Evolutionary conservation across 2,329 filamentous ascomycete species (phyloP).

Genomic region (Penicillium vulpinum): DNA sequence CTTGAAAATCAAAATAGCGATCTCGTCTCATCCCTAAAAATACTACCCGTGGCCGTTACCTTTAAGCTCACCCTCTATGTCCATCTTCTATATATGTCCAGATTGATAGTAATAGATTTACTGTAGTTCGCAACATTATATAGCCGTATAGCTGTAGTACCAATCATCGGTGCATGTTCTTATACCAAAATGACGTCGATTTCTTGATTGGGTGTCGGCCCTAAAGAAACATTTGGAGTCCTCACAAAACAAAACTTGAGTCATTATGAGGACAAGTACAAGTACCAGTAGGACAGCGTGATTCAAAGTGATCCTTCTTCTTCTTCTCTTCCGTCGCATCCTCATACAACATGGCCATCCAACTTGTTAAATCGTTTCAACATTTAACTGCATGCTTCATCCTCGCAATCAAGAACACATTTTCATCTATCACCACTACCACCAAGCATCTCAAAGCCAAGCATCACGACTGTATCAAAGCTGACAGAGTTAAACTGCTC

Average conservation of each 20-base stretch:
- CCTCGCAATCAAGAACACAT: not conserved
- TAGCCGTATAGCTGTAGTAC: not conserved
- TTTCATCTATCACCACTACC: not conserved
- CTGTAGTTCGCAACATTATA: not conserved
- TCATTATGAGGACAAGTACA: too few species aligned
- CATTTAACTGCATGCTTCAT: not conserved
- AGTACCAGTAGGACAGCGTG: too few species aligned
- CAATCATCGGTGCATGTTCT: not conserved
- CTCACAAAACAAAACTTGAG: too few species aligned
- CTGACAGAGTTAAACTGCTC: not conserved
- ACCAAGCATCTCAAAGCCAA: not conserved
- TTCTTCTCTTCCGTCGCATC: not conserved
- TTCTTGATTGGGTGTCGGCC: not conserved
- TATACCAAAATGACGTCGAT: not conserved
- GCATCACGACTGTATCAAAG: not conserved
- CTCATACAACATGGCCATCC: not conserved
- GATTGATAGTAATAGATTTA: not conserved
- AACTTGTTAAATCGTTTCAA: not conserved
- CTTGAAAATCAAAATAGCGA: not conserved
- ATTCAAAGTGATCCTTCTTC: not conserved
- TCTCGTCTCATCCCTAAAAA: not conserved
- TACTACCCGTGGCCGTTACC: too few species aligned
- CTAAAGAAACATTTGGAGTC: too few species aligned
- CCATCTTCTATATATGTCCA: not conserved
- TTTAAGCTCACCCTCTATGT: not conserved